Evolutionary conservation across 2,329 filamentous ascomycete genomes (phyloP).

Genomic region (Rhynchosporium secalis): DNA sequence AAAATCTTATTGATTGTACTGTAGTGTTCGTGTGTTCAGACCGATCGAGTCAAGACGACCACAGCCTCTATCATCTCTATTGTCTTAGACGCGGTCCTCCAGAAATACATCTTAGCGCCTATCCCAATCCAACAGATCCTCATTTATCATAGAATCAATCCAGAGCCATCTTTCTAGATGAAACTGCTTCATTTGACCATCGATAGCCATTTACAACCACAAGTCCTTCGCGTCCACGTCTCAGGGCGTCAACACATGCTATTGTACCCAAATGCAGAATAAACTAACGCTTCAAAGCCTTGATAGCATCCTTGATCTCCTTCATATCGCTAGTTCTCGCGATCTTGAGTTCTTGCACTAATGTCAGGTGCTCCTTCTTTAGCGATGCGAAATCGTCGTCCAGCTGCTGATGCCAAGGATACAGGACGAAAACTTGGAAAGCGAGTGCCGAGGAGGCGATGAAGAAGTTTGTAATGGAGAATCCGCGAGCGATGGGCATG

Average conservation of each 20-base stretch:
- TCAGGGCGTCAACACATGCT: too few species aligned
- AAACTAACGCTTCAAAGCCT: constrained; percentile 12
- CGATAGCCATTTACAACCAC: not conserved
- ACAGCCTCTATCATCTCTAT: not conserved
- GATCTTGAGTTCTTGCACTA: constrained; percentile 22
- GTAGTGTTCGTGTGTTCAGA: too few species aligned
- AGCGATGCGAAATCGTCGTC: constrained; percentile 51
- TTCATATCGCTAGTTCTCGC: constrained; percentile 21
- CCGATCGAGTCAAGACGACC: too few species aligned
- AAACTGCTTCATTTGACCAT: not conserved
- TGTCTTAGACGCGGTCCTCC: not conserved
- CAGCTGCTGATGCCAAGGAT: constrained; percentile 56
- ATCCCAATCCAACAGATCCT: not conserved
- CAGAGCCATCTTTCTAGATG: not conserved
- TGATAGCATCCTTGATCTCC: constrained; percentile 21
- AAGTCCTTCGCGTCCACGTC: not conserved
- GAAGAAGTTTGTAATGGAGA: constrained; percentile 55
- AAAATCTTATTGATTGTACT: too few species aligned
- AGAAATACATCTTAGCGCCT: not conserved
- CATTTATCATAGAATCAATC: not conserved
- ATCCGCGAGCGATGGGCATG: constrained; percentile 48
- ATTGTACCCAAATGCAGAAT: not conserved
- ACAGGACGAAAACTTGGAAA: constrained; percentile 57
- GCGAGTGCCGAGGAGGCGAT: constrained; percentile 52
- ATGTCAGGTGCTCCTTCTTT: constrained; percentile 46